Evolutionary conservation across 257 asterid species (phyloP).

Genomic region (Nyctanthes arbortristis): DNA sequence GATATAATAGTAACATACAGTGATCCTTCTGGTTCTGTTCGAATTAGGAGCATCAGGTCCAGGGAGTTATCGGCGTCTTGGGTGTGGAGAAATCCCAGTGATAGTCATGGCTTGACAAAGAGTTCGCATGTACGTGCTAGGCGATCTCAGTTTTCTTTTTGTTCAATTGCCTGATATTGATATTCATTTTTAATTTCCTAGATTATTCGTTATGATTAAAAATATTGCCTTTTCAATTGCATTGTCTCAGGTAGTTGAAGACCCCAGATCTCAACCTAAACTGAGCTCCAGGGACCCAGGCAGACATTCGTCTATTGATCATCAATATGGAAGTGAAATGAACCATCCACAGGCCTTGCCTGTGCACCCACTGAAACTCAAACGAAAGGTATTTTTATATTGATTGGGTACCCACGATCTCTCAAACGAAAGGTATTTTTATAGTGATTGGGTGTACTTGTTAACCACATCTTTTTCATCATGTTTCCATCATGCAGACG

Average conservation of each 20-base stretch:
- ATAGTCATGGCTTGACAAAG: constrained; percentile 38
- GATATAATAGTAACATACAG: constrained; percentile 76
- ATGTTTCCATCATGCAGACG: constrained; percentile 44
- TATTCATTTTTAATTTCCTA: constrained; percentile 21
- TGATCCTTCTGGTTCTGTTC: constrained; percentile 75
- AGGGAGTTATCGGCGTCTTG: constrained; percentile 82
- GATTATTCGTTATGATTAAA: background rate
- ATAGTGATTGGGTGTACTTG: constrained; percentile 10
- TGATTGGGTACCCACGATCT: too few relatives aligned
- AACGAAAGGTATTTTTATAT: constrained; percentile 96
- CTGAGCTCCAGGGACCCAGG: constrained; percentile 27
- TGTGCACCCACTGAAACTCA: constrained; percentile 73
- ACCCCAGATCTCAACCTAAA: constrained; percentile 32
- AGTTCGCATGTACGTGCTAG: constrained; percentile 45
- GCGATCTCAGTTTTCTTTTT: constrained; percentile 21
- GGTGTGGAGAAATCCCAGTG: constrained; percentile 79
- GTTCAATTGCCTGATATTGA: constrained; percentile 21
- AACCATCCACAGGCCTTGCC: constrained; percentile 32
- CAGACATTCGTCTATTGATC: constrained; percentile 32
- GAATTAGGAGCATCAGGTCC: constrained; percentile 61
- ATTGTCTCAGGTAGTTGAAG: constrained; percentile 47
- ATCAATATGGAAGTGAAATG: constrained; percentile 33
- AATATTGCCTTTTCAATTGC: background rate
- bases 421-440: too few relatives aligned
- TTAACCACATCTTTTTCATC: constrained; percentile 10